These are phyloP conservation scores for Plasmodium gaboni DNA, from an alignment of 169 alveolate genomes.

Conservation along the genomic window DNA sequence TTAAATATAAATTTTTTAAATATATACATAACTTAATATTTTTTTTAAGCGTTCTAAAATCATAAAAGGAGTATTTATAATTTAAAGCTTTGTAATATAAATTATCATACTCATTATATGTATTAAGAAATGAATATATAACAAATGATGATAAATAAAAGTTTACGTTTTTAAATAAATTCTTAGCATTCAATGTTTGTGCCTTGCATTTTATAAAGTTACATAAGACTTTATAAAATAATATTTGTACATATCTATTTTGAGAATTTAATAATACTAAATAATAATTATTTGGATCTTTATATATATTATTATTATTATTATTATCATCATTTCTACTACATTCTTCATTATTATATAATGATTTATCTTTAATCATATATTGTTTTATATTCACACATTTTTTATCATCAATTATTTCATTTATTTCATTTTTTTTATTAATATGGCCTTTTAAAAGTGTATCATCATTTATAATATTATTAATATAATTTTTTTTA, in stretches of 20 bases:
- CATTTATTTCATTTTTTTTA: background rate
- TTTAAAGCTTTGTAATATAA: conserved; percentile 24
- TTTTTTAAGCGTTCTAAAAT: conserved; percentile 41
- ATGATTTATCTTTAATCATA: background rate
- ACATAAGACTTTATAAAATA: conserved; percentile 49
- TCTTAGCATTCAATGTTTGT: conserved; percentile 42
- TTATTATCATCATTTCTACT: background rate
- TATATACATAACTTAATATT: conserved; percentile 59
- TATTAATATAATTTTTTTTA: too few species aligned
- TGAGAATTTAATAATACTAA: conserved; percentile 54
- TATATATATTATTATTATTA: background rate
- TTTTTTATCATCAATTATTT: background rate
- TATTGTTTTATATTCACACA: background rate
- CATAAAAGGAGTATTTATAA: conserved; percentile 64
- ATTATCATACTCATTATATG: conserved; percentile 31
- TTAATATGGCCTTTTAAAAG: background rate
- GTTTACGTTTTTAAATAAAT: conserved; percentile 28
- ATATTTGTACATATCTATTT: conserved; percentile 48
- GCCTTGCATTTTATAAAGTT: conserved; percentile 49
- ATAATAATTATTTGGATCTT: conserved; percentile 23
- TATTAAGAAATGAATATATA: conserved; percentile 33
- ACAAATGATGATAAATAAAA: conserved; percentile 51
- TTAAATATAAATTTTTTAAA: conserved; percentile 50
- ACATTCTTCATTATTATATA: background rate
- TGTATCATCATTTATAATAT: background rate